Conservation (phyloP, 352 stramenopile species). For the Paralagenidium karlingii region DNA sequence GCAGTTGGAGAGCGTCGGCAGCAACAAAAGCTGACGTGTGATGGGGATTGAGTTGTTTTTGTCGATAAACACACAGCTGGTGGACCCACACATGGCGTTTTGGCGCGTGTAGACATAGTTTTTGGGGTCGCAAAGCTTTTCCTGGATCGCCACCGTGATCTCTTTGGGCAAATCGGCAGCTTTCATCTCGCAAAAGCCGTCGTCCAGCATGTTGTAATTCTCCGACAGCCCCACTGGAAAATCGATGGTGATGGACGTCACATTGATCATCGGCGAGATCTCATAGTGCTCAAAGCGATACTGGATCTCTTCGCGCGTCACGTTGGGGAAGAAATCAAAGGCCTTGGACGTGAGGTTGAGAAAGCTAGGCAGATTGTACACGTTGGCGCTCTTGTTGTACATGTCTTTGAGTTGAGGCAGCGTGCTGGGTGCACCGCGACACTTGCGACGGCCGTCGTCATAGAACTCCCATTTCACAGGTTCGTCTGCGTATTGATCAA, state of each 20-base stretch:
- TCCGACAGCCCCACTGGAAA: slow-evolving; percentile 8
- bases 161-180: neutral
- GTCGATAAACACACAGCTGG: slow-evolving; percentile 17
- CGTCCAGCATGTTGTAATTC: slow-evolving; percentile 1
- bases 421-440: slow-evolving; percentile 1
- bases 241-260: slow-evolving; percentile 22
- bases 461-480: too few species aligned
- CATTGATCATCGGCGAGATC: slow-evolving; percentile 16
- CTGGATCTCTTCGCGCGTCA: slow-evolving; percentile 1
- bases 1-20: slow-evolving; percentile 5
- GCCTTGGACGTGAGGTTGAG: too few species aligned
- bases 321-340: too few species aligned
- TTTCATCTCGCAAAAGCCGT: neutral
- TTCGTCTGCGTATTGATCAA: too few species aligned
- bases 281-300: slow-evolving; percentile 12
- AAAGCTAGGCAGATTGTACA: slow-evolving; percentile 3
- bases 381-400: neutral
- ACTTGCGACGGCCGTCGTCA: neutral
- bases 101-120: slow-evolving; percentile 11
- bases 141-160: neutral
- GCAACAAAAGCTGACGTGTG: slow-evolving; percentile 3
- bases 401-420: slow-evolving; percentile 1
- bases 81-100: slow-evolving; percentile 10
- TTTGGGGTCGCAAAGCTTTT: slow-evolving; percentile 2
- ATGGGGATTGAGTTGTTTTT: neutral